Conservation (phyloP, 2,329 filamentous ascomycete genomes). For the Colletotrichum costaricense region DNA sequence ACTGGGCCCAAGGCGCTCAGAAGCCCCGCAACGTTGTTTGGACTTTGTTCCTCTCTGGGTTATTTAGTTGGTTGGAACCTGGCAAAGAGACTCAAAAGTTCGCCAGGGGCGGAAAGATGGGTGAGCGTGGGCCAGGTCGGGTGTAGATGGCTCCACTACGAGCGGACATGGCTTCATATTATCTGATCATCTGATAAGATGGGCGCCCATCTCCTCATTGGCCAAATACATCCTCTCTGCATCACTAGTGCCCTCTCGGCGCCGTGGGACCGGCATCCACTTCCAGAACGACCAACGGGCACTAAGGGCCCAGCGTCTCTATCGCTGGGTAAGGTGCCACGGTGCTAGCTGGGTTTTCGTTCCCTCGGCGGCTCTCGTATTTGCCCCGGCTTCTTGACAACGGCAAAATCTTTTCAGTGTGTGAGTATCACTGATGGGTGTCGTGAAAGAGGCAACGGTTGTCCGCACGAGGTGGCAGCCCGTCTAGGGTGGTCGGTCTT, state of each 20-base stretch:
- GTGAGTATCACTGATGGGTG: not conserved
- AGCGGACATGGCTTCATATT: constrained; percentile 33
- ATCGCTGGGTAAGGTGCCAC: not conserved
- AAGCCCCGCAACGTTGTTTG: not conserved
- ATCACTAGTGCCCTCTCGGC: constrained; percentile 29
- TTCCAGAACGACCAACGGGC: not conserved
- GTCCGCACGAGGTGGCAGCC: constrained; percentile 8
- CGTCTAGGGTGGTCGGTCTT: constrained; percentile 10
- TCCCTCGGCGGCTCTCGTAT: constrained; percentile 8
- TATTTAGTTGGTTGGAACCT: not conserved
- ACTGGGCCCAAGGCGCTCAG: not conserved
- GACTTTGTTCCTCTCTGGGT: not conserved
- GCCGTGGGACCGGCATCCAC: constrained; percentile 7
- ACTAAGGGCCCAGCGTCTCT: not conserved
- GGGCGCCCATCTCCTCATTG: constrained; percentile 22
- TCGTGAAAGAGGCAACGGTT: constrained; percentile 5
- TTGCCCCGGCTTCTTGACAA: not conserved
- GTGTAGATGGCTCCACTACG: constrained; percentile 8
- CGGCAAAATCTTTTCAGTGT: not conserved
- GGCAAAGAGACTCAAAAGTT: not conserved
- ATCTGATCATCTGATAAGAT: constrained; percentile 40
- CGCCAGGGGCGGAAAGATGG: not conserved
- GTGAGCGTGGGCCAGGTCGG: no score
- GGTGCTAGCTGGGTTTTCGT: not conserved
- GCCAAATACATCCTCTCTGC: constrained; percentile 12